A percentile compares a stretch with the other conserved stretches of the same genome.
Evolutionary conservation across 208 protist species (phyloP).

Genomic region (Angomonas ambiguus): DNA sequence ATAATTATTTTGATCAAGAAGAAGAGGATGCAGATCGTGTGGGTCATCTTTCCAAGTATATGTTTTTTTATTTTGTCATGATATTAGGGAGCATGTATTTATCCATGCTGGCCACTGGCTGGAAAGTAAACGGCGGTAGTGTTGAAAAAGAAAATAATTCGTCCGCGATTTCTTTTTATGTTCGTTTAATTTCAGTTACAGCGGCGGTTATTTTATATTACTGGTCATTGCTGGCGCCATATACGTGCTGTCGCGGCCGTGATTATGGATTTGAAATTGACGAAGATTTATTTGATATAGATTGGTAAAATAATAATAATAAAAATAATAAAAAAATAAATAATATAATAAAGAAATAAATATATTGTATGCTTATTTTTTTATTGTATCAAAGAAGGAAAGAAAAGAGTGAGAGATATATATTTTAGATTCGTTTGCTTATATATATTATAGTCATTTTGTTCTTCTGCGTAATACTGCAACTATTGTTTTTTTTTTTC

Average conservation of each 20-base stretch:
- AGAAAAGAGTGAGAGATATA: no score
- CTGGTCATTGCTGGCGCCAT: constrained; percentile 91
- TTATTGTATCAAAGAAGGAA: constrained; percentile 15
- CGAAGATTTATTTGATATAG: constrained; percentile 7
- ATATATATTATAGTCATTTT: no score
- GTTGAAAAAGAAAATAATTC: constrained; percentile 37
- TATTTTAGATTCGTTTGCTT: no score
- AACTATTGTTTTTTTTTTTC: constrained; percentile 5
- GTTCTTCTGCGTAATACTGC: constrained; percentile 1
- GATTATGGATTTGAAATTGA: constrained; percentile 81
- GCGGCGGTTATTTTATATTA: constrained; percentile 79
- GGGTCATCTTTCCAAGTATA: constrained; percentile 83
- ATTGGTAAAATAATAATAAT: background rate
- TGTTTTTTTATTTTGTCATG: constrained; percentile 93
- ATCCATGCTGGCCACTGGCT: constrained; percentile 89
- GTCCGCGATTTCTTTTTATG: constrained; percentile 84
- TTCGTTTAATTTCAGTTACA: constrained; percentile 86
- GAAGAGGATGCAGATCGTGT: constrained; percentile 72
- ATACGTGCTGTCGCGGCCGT: constrained; percentile 84
- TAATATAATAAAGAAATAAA: constrained; percentile 3
- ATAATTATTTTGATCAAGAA: no score
- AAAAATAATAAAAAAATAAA: background rate
- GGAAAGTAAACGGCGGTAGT: constrained; percentile 78
- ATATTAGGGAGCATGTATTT: constrained; percentile 93
- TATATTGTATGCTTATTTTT: constrained; percentile 19